Evolutionary conservation across 2,329 filamentous ascomycete genomes (phyloP), one percentile per base, ranked within the genome.

Genomic region (Pseudogymnoascus sp.): DNA sequence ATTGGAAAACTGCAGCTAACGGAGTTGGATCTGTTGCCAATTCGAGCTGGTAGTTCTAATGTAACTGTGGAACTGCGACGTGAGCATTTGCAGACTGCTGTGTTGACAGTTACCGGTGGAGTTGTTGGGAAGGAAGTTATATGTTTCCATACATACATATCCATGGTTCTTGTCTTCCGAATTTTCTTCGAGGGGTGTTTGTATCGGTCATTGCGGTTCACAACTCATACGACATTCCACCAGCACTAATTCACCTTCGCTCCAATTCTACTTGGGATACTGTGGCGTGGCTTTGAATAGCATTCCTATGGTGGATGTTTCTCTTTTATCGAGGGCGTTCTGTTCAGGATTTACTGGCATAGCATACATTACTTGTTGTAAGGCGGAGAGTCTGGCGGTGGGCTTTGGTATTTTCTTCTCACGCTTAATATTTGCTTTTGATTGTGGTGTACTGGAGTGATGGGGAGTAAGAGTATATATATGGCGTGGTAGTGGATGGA

Each of bases 81-180:
- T 50, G 2, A 50, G 22, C 10, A 46, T 46, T 46, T 46, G 3
- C 7, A 7, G 43, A 28, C 4, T 31, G 8, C 46, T 12, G 26
- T 31, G 26, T 31, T 10, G 8, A 19, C 46, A 33, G 46, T 33
- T 33, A 4, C 46, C 26, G 1, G 19, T 19, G 5, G 14, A 33
- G n/a, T 19, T 31, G 26, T 56, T 14, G 28, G n/a, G 46, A n/a
- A 28, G 22, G 26, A 33, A 33, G n/a, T 33, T 33, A 56, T 56
- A 33, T 56, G 46, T 56, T 56, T 56, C 26, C 26, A 56, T 56
- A 56, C 46, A 56, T 56, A 56, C 26, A 53, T 53, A 53, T 31
- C 46, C 46, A 56, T n/a, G 28, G 28, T 56, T 33, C 26, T 19
- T 56, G 46, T 56, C 26, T 56, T 31, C n/a, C 10, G n/a, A n/a